phyloP scores from a whole-genome alignment of 176 grass and related monocot species.

The Cenchrus americanus region DNA sequence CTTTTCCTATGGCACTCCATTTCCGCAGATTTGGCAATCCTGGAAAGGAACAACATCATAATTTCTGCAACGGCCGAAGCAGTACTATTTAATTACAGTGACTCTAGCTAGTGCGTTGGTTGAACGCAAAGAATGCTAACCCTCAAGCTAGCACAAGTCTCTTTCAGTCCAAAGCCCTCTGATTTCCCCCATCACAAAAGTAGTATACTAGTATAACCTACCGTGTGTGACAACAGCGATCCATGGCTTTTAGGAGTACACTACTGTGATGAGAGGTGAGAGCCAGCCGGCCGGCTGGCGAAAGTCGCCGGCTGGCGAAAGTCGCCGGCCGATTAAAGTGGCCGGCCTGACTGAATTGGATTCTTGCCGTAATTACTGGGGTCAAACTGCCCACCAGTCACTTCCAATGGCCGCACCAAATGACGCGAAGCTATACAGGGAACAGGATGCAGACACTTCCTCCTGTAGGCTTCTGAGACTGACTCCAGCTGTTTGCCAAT shows the following conservation, averaged over 20 bases:
- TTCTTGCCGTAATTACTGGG: conserved; percentile 48
- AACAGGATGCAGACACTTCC: neutral
- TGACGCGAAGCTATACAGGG: neutral
- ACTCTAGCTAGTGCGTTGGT: neutral
- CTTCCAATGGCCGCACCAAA: conserved; percentile 18
- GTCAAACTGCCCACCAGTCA: conserved; percentile 2
- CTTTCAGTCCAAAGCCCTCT: conserved; percentile 31
- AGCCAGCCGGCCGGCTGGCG: neutral
- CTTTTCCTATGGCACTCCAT: conserved; percentile 5
- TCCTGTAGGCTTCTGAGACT: neutral
- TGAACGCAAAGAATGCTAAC: conserved; percentile 45
- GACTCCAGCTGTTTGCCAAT: too few species aligned
- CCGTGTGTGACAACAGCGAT: conserved; percentile 2
- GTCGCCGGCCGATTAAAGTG: conserved; percentile 29
- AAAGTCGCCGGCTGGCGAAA: neutral
- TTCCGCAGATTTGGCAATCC: conserved; percentile 39
- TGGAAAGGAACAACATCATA: conserved; percentile 34
- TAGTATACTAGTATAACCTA: conserved; percentile 12
- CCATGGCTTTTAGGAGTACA: neutral
- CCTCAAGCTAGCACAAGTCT: conserved; percentile 11
- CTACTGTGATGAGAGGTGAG: neutral
- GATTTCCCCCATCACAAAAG: conserved; percentile 11
- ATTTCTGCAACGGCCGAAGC: conserved; percentile 39
- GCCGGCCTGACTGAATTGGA: neutral
- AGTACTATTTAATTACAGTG: conserved; percentile 29